Evolutionary conservation across 768 basidiomycete species (phyloP), one percentile per base, ranked within the genome.

Genomic region (Tricholoma sp.): DNA sequence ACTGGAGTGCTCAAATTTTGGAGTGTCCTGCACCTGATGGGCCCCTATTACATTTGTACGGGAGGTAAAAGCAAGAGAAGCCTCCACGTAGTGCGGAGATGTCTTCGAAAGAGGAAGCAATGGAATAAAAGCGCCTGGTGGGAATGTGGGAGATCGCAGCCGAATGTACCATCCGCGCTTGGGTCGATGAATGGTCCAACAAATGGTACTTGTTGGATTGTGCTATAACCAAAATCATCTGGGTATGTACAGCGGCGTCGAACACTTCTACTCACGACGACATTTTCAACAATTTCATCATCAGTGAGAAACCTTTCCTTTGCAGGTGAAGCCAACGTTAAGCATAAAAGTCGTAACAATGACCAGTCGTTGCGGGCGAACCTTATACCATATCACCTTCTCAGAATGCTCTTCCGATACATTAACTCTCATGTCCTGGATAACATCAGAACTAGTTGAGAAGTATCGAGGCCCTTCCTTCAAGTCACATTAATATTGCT

Each of bases 121-220:
- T 1, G 82, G 77, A 29, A 86, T 85, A 58, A 76, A 83, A 10
- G 78, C 74, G 3, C 80, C 76, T 11, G 81, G 84, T 0, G 88
- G 86, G 59, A 91, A 91, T 4, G 76, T 63, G 0, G 91, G 90
- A 2, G 88, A 74, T 34, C 87, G 81, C 24, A 93, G 72, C 41
- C 86, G 86, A 57, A 93, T 83, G 68, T 92, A 93, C 91, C 91
- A 93, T 45, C 91, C 91, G 29, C 86, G 82, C 56, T 84, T 82
- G 1, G 91, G 91, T 5, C 84, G 81, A 66, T 91, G 91, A 28
- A 91, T 82, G 9, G 81, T 81, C 91, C 91, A 93, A 54, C 80
- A 77, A 2, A 89, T 67, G 0, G 79, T 78, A 20, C 80, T 82
- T 4, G 80, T 84, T n/a, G 81, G 76, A 39, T 86, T 87, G 56